Evolutionary conservation across 768 basidiomycete genomes (phyloP), one percentile per base, ranked within the genome.

Genomic region (Atractiella rhizophila): DNA sequence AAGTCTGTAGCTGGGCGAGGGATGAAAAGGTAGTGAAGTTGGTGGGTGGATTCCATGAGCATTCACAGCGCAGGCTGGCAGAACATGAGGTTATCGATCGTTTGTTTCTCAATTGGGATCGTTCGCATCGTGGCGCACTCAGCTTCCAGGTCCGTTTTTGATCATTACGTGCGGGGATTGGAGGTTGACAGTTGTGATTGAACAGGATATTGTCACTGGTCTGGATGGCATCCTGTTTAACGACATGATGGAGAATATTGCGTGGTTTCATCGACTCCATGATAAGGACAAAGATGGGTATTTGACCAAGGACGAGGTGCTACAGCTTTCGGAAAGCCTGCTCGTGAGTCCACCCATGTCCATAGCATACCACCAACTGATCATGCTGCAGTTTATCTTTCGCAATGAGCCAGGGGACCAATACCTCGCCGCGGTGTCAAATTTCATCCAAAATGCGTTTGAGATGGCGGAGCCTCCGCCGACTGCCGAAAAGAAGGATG

Each of bases 231-330:
- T 91, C 33, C 79, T 94, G 70, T 77, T 80, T 62, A 86, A 81
- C 48, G 91, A 94, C 57, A 62, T 98, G 49, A 94, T 96, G 91
- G 80, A 85, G 43, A 88, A 81, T 50, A 88, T 96, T 52, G 81
- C 91, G 57, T 98, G 88, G 88, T 88, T 96, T 62, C 94, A 96
- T 62, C 77, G 76, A 51, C 58, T 96, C 36, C 81, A 88, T 47
- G 83, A 86, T 60, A 38, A 48, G 60, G 78, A 98, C 58, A 82
- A 82, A 51, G 91, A 98, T 55, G 86, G 88, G 1, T 83, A 65
- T 57, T 60, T 98, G 46, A 86, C 85, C 2, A 94, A 88, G 59
- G 88, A 96, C 53, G 91, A 98, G 56, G 80, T 96, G 16, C 59
- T 98, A 50, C 88, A 85, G 12, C 62, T 96, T 23, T 91, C 86